These are phyloP conservation scores for Syzygium grande DNA, from an alignment of 345 rosid species.

Conservation along the genomic window DNA sequence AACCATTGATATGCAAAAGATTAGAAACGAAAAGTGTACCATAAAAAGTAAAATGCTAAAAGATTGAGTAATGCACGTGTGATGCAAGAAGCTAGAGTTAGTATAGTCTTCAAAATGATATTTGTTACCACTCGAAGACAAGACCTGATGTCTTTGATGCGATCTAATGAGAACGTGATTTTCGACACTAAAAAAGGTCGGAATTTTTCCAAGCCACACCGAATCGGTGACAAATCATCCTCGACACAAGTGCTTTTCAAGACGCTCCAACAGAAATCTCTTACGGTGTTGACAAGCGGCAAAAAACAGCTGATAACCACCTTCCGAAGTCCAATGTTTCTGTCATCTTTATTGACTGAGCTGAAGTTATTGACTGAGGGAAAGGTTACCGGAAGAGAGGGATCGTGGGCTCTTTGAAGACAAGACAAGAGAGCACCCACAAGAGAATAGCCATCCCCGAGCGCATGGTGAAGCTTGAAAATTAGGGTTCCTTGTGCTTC, in stretches of 20 bases:
- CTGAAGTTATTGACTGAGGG: no score
- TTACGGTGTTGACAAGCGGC: conserved; percentile 13
- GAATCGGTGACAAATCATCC: conserved; percentile 24
- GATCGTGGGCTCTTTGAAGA: conserved; percentile 23
- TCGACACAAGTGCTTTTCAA: conserved; percentile 24
- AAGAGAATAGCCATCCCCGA: conserved; percentile 32
- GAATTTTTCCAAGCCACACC: conserved; percentile 31
- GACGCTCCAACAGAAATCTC: conserved; percentile 42
- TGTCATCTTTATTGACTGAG: no score
- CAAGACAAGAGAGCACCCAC: conserved; percentile 33
- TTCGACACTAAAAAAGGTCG: conserved; percentile 12
- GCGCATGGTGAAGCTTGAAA: conserved; percentile 27
- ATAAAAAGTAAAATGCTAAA: no score
- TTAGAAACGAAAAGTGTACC: no score
- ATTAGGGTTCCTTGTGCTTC: no score
- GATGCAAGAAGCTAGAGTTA: background rate
- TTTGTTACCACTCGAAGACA: background rate
- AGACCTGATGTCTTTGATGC: conserved; percentile 20
- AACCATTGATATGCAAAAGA: no score
- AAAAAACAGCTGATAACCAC: background rate
- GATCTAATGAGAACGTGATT: conserved; percentile 21
- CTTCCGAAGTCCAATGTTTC: background rate
- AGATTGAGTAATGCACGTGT: background rate
- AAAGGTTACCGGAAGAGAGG: conserved; percentile 29
- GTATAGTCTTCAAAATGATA: no score